Conservation (phyloP, 306 rosid genomes). For the Calophaca sinica region DNA sequence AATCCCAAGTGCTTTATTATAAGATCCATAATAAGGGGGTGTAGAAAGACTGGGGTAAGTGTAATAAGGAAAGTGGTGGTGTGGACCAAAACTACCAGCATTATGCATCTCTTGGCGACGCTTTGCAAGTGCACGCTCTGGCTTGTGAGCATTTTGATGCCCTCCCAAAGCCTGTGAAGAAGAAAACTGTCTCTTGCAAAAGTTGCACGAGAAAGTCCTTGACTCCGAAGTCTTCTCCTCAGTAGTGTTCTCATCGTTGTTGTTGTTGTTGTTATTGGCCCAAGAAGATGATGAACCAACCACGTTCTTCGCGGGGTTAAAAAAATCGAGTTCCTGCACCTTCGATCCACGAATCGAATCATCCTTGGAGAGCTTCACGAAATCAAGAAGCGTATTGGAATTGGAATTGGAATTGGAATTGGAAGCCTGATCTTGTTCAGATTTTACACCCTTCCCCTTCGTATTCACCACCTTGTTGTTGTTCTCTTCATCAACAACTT, state of each 20-base stretch:
- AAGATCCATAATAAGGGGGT: constrained; percentile 43
- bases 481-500: not conserved
- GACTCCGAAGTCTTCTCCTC: constrained; percentile 21
- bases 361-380: constrained; percentile 46
- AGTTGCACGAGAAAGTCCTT: constrained; percentile 67
- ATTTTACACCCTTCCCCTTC: not conserved
- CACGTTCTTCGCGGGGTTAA: constrained; percentile 10
- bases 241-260: constrained; percentile 8
- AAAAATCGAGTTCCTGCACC: constrained; percentile 44
- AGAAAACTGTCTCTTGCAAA: constrained; percentile 75
- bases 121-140: constrained; percentile 72
- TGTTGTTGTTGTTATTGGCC: constrained; percentile 10
- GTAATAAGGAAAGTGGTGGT: constrained; percentile 44
- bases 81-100: constrained; percentile 40
- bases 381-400: constrained; percentile 40
- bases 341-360: constrained; percentile 1
- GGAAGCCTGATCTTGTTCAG: constrained; percentile 9
- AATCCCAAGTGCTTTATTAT: constrained; percentile 59
- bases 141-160: constrained; percentile 85
- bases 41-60: constrained; percentile 41
- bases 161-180: constrained; percentile 88
- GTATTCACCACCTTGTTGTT: not conserved
- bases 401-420: constrained; percentile 41
- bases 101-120: constrained; percentile 59
- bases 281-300: constrained; percentile 23